Percentiles rank a stretch among this genome's conserved stretches.
phyloP scores from a whole-genome alignment of 2,329 filamentous ascomycete species.

The Aspergillus fumigatus region DNA sequence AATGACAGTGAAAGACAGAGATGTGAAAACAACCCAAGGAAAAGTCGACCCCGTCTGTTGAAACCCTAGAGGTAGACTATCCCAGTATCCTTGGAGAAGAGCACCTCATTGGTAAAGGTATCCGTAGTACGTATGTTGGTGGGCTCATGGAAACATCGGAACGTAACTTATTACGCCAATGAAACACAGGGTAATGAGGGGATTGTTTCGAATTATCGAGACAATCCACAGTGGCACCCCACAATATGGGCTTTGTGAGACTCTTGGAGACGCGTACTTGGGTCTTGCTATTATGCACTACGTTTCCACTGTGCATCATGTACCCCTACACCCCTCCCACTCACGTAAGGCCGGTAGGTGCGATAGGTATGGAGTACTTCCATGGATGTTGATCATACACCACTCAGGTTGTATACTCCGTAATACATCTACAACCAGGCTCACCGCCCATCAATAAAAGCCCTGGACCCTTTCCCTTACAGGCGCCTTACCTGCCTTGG shows the following conservation, averaged over 20 bases:
- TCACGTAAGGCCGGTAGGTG: too few species aligned
- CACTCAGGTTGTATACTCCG: neutral
- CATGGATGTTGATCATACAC: too few species aligned
- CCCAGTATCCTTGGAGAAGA: too few species aligned
- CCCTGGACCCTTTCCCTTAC: neutral
- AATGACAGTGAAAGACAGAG: neutral
- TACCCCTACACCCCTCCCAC: neutral
- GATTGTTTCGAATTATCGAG: neutral
- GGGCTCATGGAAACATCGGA: neutral
- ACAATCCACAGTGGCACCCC: neutral
- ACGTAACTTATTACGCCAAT: neutral
- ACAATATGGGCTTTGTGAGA: neutral
- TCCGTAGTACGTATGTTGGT: neutral
- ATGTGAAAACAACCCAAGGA: neutral
- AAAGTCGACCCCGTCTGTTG: neutral
- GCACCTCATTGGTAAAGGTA: too few species aligned
- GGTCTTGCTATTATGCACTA: neutral
- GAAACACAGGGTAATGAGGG: neutral
- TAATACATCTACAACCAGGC: slow-evolving; percentile 7
- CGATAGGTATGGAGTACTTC: too few species aligned
- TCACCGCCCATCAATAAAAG: slow-evolving; percentile 7
- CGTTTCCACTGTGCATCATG: neutral
- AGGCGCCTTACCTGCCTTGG: neutral
- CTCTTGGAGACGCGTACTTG: neutral
- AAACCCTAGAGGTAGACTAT: neutral